Evolutionary conservation across 495 filamentous ascomycete species (phyloP), one percentile per base, ranked within the genome.

Genomic region (Daldinia caldariorum): DNA sequence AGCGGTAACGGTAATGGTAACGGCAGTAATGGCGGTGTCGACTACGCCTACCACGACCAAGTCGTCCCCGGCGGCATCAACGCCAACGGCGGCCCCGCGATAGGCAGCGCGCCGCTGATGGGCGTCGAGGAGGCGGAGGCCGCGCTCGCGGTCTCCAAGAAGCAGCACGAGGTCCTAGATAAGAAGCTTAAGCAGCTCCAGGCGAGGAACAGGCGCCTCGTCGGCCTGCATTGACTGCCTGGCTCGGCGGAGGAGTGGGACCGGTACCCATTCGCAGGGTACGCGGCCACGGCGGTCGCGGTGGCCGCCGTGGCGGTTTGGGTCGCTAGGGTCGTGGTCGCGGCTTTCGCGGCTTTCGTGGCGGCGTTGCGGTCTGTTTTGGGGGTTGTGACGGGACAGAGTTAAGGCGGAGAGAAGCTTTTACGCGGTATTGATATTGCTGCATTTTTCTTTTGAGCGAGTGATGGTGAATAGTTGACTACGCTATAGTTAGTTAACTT

Each of bases 131-230:
- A 91, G 32, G 84, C 87, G 5, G 90, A 92, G 78, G 79, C 78
- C 60, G 86, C 83, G 35, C 80, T 90, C 70, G 63, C 80, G 16
- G 71, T 76, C 10, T 83, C 86, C n/a, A 83, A 83, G 67, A 91
- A 89, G 81, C 89, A 92, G 72, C 84, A 87, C 37, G 91, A 93
- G 58, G 83, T 76, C 61, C 74, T 92, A 8, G 91, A 92, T 77
- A 92, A 91, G 83, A 88, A 81, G 69, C 73, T 91, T 20, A 84
- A 83, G 66, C 80, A 83, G 58, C 60, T 90, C 38, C 80, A 90
- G 61, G 87, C 87, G 70, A 88, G 85, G 82, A 91, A 91, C 70
- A 78, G 84, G 4, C 67, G 73, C 6, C 62, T 75, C 9, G 67
- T 77, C 37, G 75, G 71, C n/a, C 45, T 77, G 53, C 75, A 77